These are phyloP conservation scores for Nannizziopsis arthrosporioides DNA, from an alignment of 2,329 filamentous ascomycete genomes.

Conservation along the genomic window DNA sequence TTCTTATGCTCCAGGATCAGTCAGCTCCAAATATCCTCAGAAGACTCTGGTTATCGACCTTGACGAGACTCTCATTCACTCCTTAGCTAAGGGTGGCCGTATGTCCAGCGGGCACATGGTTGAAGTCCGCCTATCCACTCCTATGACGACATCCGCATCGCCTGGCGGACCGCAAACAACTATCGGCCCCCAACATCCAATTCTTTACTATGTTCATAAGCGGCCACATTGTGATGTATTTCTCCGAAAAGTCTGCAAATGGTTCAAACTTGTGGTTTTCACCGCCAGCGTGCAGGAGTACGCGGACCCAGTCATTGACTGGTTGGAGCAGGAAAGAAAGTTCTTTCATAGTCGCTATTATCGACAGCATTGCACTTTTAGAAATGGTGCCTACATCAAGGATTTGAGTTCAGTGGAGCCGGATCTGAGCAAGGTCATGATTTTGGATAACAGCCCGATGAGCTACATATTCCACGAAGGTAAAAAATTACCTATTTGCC, in stretches of 20 bases:
- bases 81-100: conserved; percentile 87
- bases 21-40: conserved; percentile 45
- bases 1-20: conserved; percentile 56
- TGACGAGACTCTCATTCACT: conserved; percentile 96
- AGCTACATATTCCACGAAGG: conserved; percentile 99
- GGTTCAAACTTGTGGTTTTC: conserved; percentile 95
- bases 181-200: conserved; percentile 74
- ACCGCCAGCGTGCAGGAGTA: conserved; percentile 98
- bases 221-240: conserved; percentile 95
- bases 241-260: conserved; percentile 84
- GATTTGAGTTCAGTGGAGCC: conserved; percentile 92
- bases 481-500: conserved; percentile 26
- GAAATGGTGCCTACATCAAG: conserved; percentile 96
- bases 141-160: conserved; percentile 29
- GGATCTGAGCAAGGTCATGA: conserved; percentile 96
- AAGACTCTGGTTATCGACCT: conserved; percentile 94
- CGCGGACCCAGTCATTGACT: conserved; percentile 96
- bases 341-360: conserved; percentile 93
- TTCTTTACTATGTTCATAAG: conserved; percentile 98
- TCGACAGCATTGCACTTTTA: conserved; percentile 89
- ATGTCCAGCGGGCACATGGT: conserved; percentile 99
- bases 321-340: conserved; percentile 92
- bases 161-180: conserved; percentile 48
- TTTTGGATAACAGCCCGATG: conserved; percentile 93
- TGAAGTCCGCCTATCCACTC: conserved; percentile 63